Evolutionary conservation across 495 filamentous ascomycete genomes (phyloP).

Genomic region (Aspergillus funiculosus): DNA sequence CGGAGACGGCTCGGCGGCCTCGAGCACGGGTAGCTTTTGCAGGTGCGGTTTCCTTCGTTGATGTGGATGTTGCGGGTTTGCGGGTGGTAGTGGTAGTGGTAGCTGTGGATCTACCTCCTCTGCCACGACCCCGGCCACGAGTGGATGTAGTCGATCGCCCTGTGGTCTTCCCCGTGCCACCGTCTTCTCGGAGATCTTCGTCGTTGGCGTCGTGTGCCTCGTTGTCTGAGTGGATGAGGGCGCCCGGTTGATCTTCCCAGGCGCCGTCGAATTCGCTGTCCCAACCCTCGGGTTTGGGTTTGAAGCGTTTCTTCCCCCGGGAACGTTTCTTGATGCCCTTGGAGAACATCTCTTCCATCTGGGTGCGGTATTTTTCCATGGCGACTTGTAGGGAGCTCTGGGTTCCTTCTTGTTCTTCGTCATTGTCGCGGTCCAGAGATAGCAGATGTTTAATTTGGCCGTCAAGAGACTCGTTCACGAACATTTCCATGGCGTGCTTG

Average conservation of each 20-base stretch:
- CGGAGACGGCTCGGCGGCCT: constrained; percentile 46
- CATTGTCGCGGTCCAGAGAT: constrained; percentile 57
- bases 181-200: constrained; percentile 42
- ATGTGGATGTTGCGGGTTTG: constrained; percentile 38
- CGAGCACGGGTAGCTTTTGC: constrained; percentile 35
- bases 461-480: constrained; percentile 73
- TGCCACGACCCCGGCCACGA: constrained; percentile 47
- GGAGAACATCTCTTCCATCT: constrained; percentile 66
- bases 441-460: constrained; percentile 72
- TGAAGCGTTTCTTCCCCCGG: constrained; percentile 56
- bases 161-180: constrained; percentile 26
- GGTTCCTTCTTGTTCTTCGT: constrained; percentile 57
- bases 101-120: constrained; percentile 43
- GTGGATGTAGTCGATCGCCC: constrained; percentile 30
- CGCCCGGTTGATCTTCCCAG: constrained; percentile 76
- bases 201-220: constrained; percentile 43
- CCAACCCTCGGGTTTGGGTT: constrained; percentile 75
- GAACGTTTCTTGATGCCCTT: constrained; percentile 59
- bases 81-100: constrained; percentile 32
- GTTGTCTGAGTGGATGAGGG: constrained; percentile 54
- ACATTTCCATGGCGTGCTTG: constrained; percentile 84
- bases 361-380: constrained; percentile 65
- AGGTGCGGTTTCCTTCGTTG: constrained; percentile 34
- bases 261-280: constrained; percentile 77
- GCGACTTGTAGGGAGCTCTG: constrained; percentile 53